Evolutionary conservation across 2,329 filamentous ascomycete species (phyloP).

Genomic region (Thielaviopsis euricoi): DNA sequence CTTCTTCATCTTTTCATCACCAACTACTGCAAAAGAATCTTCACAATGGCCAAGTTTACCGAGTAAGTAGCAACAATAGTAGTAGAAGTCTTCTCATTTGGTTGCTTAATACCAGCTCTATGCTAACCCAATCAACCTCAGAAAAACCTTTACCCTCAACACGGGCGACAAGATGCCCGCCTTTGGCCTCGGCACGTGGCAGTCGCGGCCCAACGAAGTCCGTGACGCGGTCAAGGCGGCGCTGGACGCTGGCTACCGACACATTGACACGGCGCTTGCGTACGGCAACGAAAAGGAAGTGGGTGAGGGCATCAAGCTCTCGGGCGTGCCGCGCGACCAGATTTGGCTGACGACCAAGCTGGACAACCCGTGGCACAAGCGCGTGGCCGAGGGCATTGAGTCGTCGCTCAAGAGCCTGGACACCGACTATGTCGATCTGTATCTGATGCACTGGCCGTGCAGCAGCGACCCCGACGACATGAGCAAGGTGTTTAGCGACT

Average conservation of each 20-base stretch:
- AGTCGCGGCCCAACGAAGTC: constrained; percentile 53
- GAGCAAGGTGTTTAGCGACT: constrained; percentile 56
- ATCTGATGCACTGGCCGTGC: constrained; percentile 58
- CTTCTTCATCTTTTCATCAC: background rate
- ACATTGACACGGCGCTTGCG: constrained; percentile 60
- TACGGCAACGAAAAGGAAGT: constrained; percentile 65
- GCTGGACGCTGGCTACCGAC: constrained; percentile 51
- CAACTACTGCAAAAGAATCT: background rate
- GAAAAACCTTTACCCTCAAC: constrained; percentile 47
- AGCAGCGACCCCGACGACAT: constrained; percentile 43
- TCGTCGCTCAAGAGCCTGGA: constrained; percentile 43
- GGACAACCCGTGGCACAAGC: constrained; percentile 63
- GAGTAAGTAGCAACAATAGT: background rate
- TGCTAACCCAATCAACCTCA: too few species aligned
- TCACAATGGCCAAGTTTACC: constrained; percentile 5
- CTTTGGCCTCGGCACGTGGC: constrained; percentile 65
- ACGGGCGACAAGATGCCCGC: constrained; percentile 64
- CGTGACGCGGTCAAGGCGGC: constrained; percentile 54
- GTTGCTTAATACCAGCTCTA: too few species aligned
- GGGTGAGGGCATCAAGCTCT: constrained; percentile 45
- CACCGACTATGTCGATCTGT: constrained; percentile 51
- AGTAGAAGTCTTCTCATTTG: too few species aligned
- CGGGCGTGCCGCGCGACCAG: constrained; percentile 46
- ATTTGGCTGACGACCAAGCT: constrained; percentile 70
- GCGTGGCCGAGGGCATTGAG: constrained; percentile 44